phyloP scores from a whole-genome alignment of 441 rosid genomes.

The Jatropha multifida region DNA sequence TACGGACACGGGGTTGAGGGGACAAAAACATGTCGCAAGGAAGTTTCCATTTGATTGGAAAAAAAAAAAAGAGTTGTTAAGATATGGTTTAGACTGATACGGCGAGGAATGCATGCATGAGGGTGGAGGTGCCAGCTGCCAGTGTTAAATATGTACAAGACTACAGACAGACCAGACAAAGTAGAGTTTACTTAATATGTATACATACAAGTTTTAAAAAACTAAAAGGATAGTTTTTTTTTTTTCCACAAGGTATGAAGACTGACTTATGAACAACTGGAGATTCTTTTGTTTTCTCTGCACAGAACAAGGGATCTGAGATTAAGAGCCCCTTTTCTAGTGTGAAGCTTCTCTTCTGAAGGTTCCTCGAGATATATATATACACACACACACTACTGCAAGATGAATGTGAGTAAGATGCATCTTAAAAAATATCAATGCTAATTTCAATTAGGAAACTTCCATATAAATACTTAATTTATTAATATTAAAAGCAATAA shows the following conservation, averaged over 20 bases:
- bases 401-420: too few relatives aligned
- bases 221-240: too few relatives aligned
- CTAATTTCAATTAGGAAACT: too few relatives aligned
- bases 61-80: not conserved
- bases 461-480: too few relatives aligned
- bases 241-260: not conserved
- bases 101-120: slow-evolving; percentile 30
- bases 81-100: slow-evolving; percentile 16
- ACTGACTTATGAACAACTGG: slow-evolving; percentile 10
- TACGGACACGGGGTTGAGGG: not conserved
- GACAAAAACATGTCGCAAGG: slow-evolving; percentile 9
- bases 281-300: slow-evolving; percentile 22
- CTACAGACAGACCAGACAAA: slow-evolving; percentile 14
- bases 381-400: too few relatives aligned
- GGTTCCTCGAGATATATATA: slow-evolving; percentile 10
- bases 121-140: slow-evolving; percentile 35
- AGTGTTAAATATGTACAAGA: slow-evolving; percentile 3
- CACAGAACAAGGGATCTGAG: slow-evolving; percentile 24
- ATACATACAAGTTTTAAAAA: not conserved
- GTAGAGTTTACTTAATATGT: too few relatives aligned
- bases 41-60: slow-evolving; percentile 21
- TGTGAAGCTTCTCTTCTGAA: slow-evolving; percentile 29
- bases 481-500: too few relatives aligned
- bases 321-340: slow-evolving; percentile 19
- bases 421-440: too few relatives aligned